A percentile compares a stretch with the other conserved stretches of the same genome.
These are phyloP conservation scores for Jimgerdemannia flammicorona DNA, from an alignment of 192 early-diverging fungal genomes.

Conservation along the genomic window DNA sequence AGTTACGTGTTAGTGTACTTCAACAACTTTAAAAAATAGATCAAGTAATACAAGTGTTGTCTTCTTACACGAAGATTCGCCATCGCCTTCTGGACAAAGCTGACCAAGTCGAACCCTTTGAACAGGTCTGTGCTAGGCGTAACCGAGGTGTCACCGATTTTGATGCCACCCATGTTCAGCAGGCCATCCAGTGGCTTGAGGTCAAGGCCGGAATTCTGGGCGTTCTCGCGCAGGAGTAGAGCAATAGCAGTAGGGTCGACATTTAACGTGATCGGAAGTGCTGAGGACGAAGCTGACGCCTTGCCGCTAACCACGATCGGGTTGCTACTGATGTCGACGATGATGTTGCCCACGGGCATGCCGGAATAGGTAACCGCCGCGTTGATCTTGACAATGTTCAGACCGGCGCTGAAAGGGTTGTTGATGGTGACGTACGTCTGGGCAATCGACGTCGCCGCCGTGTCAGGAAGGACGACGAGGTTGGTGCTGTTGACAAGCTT, in stretches of 20 bases:
- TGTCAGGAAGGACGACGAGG: conserved; percentile 38
- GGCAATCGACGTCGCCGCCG: conserved; percentile 37
- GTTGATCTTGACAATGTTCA: conserved; percentile 44
- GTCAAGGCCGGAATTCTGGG: conserved; percentile 31
- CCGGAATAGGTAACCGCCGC: conserved; percentile 39
- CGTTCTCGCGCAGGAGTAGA: conserved; percentile 40
- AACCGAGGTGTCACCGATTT: conserved; percentile 28
- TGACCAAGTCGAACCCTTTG: conserved; percentile 44
- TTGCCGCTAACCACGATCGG: conserved; percentile 39
- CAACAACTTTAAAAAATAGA: no score
- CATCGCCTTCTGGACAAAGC: conserved; percentile 36
- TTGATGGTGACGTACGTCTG: conserved; percentile 40
- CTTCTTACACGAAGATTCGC: background rate
- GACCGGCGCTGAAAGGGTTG: conserved; percentile 48
- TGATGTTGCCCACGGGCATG: conserved; percentile 38
- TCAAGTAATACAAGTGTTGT: no score
- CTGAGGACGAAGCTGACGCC: conserved; percentile 26
- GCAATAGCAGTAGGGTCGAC: conserved; percentile 44
- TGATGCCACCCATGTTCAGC: conserved; percentile 35
- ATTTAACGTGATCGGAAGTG: conserved; percentile 42
- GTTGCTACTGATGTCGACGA: conserved; percentile 36
- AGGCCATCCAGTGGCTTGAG: conserved; percentile 38
- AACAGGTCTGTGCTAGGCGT: conserved; percentile 24
- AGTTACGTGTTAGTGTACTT: no score
- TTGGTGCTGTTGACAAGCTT: conserved; percentile 35